Evolutionary conservation across 768 basidiomycete genomes (phyloP).

Genomic region (Hypholoma fasciculare): DNA sequence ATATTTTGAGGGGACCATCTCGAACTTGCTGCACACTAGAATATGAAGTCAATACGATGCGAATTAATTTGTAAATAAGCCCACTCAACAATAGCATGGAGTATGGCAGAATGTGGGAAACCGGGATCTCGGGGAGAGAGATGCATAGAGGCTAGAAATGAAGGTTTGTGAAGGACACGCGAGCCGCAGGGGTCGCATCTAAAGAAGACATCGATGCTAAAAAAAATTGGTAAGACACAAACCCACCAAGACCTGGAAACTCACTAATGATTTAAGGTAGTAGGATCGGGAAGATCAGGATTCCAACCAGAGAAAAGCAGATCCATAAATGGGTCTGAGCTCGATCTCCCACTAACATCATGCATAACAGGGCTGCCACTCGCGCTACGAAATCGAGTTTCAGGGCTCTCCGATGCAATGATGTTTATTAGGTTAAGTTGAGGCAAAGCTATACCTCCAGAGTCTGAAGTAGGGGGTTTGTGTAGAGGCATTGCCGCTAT

Average conservation of each 20-base stretch:
- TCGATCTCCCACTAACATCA: constrained; percentile 32
- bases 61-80: constrained; percentile 1
- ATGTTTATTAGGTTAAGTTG: constrained; percentile 44
- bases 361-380: constrained; percentile 54
- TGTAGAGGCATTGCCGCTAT: constrained; percentile 15
- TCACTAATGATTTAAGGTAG: constrained; percentile 74
- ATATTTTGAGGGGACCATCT: constrained; percentile 78
- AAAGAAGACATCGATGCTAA: constrained; percentile 86
- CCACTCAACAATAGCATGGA: constrained; percentile 82
- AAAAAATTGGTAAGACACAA: constrained; percentile 10
- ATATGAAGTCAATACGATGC: constrained; percentile 13
- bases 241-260: constrained; percentile 19
- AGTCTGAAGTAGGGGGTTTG: constrained; percentile 25
- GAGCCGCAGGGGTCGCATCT: constrained; percentile 86
- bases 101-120: constrained; percentile 87
- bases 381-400: constrained; percentile 39
- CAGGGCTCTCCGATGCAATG: constrained; percentile 36
- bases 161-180: constrained; percentile 77
- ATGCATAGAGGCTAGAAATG: constrained; percentile 78
- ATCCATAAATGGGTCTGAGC: constrained; percentile 58
- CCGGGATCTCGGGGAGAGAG: constrained; percentile 77
- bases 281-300: constrained; percentile 78
- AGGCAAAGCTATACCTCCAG: constrained; percentile 42
- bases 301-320: constrained; percentile 82
- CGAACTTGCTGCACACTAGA: constrained; percentile 81